Conservation (phyloP, 2,329 filamentous ascomycete species). For the Ophiostoma sp. region DNA sequence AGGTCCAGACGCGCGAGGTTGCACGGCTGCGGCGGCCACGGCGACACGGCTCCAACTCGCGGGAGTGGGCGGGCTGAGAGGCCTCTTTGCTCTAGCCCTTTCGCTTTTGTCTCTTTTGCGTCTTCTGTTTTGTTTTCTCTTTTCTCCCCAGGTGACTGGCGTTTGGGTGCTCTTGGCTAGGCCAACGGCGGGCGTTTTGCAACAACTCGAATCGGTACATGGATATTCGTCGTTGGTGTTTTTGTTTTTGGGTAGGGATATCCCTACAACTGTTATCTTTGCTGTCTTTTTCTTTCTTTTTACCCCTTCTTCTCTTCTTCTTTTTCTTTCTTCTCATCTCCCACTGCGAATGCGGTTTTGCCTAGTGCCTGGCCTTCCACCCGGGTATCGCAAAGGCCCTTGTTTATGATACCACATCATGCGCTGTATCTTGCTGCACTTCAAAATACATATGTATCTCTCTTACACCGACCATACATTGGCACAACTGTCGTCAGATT, state of each 20-base stretch:
- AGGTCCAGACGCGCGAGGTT: conserved; percentile 54
- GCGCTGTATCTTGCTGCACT: neutral
- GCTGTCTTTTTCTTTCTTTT: neutral
- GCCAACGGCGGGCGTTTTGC: neutral
- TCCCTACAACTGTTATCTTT: neutral
- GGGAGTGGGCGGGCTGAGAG: conserved; percentile 26
- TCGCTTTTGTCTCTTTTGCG: neutral
- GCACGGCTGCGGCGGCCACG: conserved; percentile 26
- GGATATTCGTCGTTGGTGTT: neutral
- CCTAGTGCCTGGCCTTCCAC: neutral
- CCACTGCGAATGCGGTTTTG: neutral
- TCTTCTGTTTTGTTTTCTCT: conserved; percentile 33
- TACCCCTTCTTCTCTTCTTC: neutral
- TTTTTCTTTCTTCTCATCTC: neutral
- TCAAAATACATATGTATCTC: neutral
- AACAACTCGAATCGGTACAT: neutral
- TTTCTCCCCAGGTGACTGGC: conserved; percentile 25
- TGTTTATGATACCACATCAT: conserved; percentile 22
- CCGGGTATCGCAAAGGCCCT: neutral
- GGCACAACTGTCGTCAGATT: neutral
- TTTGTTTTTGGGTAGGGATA: neutral
- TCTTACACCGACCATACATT: neutral
- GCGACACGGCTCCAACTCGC: conserved; percentile 26
- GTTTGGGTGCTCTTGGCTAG: neutral
- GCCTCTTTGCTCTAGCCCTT: neutral